These are phyloP conservation scores for Fusarium concolor DNA, from an alignment of 2,329 filamentous ascomycete species.

Conservation along the genomic window DNA sequence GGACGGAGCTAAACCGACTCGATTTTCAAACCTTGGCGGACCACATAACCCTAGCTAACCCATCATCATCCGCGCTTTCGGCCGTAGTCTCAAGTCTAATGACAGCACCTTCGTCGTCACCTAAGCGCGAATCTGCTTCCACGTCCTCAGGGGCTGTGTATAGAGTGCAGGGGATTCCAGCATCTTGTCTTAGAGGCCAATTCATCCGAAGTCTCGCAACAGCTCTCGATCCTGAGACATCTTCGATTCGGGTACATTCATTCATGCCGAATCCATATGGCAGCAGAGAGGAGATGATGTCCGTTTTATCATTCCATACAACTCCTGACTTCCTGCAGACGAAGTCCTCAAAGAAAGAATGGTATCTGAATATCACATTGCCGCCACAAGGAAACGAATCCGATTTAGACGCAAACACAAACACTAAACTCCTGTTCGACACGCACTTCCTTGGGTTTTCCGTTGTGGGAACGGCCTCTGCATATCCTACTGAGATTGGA, in stretches of 20 bases:
- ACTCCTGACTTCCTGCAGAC: background rate
- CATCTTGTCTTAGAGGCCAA: background rate
- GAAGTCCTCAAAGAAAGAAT: background rate
- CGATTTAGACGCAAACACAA: background rate
- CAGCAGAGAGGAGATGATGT: background rate
- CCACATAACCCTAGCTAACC: background rate
- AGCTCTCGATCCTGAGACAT: background rate
- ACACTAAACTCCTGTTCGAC: background rate
- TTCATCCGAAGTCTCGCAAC: background rate
- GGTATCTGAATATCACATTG: background rate
- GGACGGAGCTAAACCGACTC: background rate
- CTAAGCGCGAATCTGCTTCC: background rate
- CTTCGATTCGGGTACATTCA: background rate
- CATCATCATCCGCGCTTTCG: background rate
- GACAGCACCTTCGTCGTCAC: background rate
- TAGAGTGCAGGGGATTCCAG: background rate
- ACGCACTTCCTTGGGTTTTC: background rate
- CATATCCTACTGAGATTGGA: background rate
- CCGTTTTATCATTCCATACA: background rate
- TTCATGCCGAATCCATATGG: background rate
- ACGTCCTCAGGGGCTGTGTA: background rate
- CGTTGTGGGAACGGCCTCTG: background rate
- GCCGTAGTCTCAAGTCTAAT: background rate
- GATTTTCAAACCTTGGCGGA: background rate
- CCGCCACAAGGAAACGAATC: background rate